Evolutionary conservation across 139 green algal species (phyloP), one percentile per base, ranked within the genome.

Genomic region (Tetradesmus lagerheimii): DNA sequence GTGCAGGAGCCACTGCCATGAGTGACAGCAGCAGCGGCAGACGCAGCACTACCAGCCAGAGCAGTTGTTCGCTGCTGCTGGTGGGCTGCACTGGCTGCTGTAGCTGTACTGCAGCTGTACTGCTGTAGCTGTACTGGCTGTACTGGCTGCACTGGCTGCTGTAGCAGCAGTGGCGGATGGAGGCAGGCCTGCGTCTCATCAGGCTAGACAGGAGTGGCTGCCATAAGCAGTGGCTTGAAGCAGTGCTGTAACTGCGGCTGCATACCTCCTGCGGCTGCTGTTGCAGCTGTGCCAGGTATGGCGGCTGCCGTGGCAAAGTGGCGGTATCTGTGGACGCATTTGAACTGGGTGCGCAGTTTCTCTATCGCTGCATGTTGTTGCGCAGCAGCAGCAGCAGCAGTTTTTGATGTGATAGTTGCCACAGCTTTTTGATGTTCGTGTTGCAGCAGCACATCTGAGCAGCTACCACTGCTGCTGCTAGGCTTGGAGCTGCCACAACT

Each of bases 1-100:
- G 92, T 95, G 41, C 95, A 99, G 91, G 98, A 99, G 92, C 98
- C 97, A 35, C 93, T 99, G 86, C 96, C 39, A 31, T 38, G 23
- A 8, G 34, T 38, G n/a, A 39, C 38, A n/a, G 35, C 39, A 34
- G 77, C 34, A 45, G 76, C 20, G 14, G 75, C 34, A 83, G n/a
- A 14, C 1, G 31, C n/a, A 41, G 76, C 34, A 47, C 20, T 29
- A 20, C 20, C 77, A 81, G 35, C 75, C n/a, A 18, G 34, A n/a
- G 67, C 67, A 78, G 75, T 15, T 37, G 35, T 82, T 34, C 2
- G 75, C 35, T 53, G 37, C 35, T 82, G 76, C 37, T 4, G 25
- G 4, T 9, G 76, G 9, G n/a, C 31, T 11, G 27, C 76, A 53
- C 6, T 34, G 16, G 5, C 35, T 14, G 35, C 20, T 23, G 76